A percentile compares a stretch with the other conserved stretches of the same genome.
These are phyloP conservation scores for Globisporangium paddicum DNA, from an alignment of 352 stramenopile species.

Conservation along the genomic window DNA sequence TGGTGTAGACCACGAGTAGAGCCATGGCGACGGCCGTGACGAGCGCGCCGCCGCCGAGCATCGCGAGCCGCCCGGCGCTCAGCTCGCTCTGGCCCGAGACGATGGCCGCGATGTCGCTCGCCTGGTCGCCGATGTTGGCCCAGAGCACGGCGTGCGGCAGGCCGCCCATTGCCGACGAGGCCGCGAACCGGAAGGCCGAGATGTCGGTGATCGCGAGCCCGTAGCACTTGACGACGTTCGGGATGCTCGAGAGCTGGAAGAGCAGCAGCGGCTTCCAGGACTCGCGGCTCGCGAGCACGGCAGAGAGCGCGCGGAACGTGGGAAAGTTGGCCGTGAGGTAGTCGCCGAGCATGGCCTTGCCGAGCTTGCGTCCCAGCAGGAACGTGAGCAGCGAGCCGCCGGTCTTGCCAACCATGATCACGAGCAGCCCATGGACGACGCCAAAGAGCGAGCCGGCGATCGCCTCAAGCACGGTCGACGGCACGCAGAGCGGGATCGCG, in stretches of 20 bases:
- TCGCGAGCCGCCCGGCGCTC: slow-evolving; percentile 32
- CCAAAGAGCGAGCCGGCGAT: slow-evolving; percentile 65
- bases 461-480: slow-evolving; percentile 61
- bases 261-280: slow-evolving; percentile 78
- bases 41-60: slow-evolving; percentile 34
- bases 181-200: slow-evolving; percentile 40
- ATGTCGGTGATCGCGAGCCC: slow-evolving; percentile 71
- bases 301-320: slow-evolving; percentile 62
- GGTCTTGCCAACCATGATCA: slow-evolving; percentile 66
- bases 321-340: slow-evolving; percentile 62
- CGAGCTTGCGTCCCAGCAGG: slow-evolving; percentile 43
- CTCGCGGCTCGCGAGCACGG: slow-evolving; percentile 43
- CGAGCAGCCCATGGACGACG: slow-evolving; percentile 36
- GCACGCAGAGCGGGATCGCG: slow-evolving; percentile 64
- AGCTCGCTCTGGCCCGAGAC: slow-evolving; percentile 46
- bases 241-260: slow-evolving; percentile 73
- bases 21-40: slow-evolving; percentile 53
- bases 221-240: slow-evolving; percentile 80
- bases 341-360: slow-evolving; percentile 50
- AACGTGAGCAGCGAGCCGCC: slow-evolving; percentile 67
- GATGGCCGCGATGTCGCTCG: slow-evolving; percentile 60
- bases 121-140: slow-evolving; percentile 66
- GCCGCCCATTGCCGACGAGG: slow-evolving; percentile 51
- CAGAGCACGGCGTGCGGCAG: slow-evolving; percentile 62
- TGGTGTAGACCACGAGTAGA: slow-evolving; percentile 62